Percentiles rank a stretch among this genome's conserved stretches.
Conservation (phyloP, 2,329 filamentous ascomycete genomes). For the Trichoderma pleuroti region DNA sequence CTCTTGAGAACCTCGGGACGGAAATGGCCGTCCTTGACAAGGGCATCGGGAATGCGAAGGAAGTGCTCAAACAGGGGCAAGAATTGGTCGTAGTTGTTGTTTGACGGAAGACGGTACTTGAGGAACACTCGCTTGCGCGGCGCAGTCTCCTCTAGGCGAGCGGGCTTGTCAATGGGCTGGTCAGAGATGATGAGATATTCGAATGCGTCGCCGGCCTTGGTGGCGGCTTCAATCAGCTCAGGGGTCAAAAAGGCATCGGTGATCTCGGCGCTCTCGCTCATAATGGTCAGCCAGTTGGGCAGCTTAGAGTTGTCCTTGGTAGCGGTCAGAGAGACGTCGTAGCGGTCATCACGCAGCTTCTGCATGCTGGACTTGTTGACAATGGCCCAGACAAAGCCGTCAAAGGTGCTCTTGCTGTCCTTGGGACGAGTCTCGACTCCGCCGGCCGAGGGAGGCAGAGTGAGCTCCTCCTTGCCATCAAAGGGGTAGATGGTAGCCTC, state of each 20-base stretch:
- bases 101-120: conserved; percentile 64
- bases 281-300: conserved; percentile 84
- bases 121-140: conserved; percentile 86
- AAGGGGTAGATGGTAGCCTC: conserved; percentile 83
- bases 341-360: conserved; percentile 82
- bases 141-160: conserved; percentile 75
- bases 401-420: conserved; percentile 67
- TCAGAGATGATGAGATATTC: conserved; percentile 89
- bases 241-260: conserved; percentile 81
- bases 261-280: conserved; percentile 96
- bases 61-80: conserved; percentile 76
- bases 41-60: conserved; percentile 76
- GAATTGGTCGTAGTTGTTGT: conserved; percentile 62
- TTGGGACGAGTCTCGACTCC: conserved; percentile 51
- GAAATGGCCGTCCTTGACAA: conserved; percentile 77
- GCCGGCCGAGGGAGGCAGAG: conserved; percentile 64
- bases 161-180: conserved; percentile 82
- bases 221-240: conserved; percentile 78
- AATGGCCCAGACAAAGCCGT: conserved; percentile 90
- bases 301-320: conserved; percentile 93
- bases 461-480: conserved; percentile 81
- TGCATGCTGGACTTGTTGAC: conserved; percentile 96
- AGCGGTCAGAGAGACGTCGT: conserved; percentile 86
- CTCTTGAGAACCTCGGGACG: conserved; percentile 86
- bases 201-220: conserved; percentile 70